A percentile compares a stretch with the other conserved stretches of the same genome.
Evolutionary conservation across 2,329 filamentous ascomycete genomes (phyloP).

Genomic region (Cercospora sp.): DNA sequence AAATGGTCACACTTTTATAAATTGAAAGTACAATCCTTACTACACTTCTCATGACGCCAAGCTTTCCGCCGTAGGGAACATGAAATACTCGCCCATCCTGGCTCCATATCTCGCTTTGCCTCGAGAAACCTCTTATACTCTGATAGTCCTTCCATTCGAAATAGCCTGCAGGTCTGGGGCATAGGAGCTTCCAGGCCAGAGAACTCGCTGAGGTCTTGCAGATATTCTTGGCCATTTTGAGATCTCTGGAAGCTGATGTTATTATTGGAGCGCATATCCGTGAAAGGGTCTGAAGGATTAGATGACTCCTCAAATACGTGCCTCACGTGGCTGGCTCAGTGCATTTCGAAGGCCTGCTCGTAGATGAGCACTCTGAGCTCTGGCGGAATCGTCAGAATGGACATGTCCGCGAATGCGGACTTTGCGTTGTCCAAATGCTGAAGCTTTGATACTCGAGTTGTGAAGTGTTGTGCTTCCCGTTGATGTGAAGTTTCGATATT

Average conservation of each 20-base stretch:
- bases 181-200: neutral
- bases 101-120: neutral
- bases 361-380: too few relatives aligned
- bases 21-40: neutral
- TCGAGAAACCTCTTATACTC: neutral
- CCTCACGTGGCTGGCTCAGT: too few relatives aligned
- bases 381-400: neutral
- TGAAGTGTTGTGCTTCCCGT: too few relatives aligned
- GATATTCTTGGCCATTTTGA: neutral
- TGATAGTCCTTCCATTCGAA: neutral
- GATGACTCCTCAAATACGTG: too few relatives aligned
- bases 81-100: neutral
- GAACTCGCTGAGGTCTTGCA: neutral
- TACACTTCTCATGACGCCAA: neutral
- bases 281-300: too few relatives aligned
- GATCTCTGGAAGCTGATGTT: neutral
- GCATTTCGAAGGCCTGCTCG: too few relatives aligned
- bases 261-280: neutral
- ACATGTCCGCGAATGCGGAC: neutral
- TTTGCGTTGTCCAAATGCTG: neutral
- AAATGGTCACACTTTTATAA: neutral
- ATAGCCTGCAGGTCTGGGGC: neutral
- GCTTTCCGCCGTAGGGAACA: neutral
- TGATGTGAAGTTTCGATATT: too few relatives aligned
- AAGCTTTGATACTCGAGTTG: neutral